Base-by-base conservation (phyloP, 306 rosid genomes). In the Casuarina equisetifolia region DNA sequence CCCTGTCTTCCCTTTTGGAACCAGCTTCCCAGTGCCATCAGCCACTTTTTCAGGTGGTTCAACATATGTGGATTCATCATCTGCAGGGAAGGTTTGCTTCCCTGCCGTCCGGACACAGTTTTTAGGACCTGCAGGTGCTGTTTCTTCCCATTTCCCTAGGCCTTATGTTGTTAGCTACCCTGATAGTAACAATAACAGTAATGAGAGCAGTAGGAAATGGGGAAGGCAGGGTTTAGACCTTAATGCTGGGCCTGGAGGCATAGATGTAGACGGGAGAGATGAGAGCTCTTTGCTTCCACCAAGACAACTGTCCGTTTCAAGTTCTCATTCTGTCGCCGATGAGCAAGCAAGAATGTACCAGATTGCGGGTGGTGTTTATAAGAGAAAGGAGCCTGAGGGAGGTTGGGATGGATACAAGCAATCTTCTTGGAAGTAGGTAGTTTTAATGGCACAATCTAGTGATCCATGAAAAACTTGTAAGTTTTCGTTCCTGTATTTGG, bases 361-460 rank as follows among this genome's bases (percentile, higher is more conserved):
- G 83, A 82, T 85, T 76, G 80, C 89, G 38, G 93, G 84, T 10
- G 86, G 97, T 79, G 83, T 85, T 52, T 72, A 84, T 86, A 95
- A 92, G 92, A 88, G 99, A 78, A 91, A 88, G 81, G 97, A 95
- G 70, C 97, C 99, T 19, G 99, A 92, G 70, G 85, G 91, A 79
- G 89, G 97, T 69, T 88, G 94, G 90, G 99, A 92, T 86, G 89
- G 92, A 32, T 91, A 85, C 85, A 92, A 91, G 77, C 97, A 92
- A 43, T 89, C 89, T 73, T 86, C 96, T 50, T 86, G 94, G 97
- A 93, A 85, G 79, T 89, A 89, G 89, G 79, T 79, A 39, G 16
- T 45, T 39, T 42, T 63, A 66, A 40, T 66, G 70, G 48, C 46
- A 66, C 70, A 40, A 66, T 66, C 70, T 46, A 73, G 81, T 72